phyloP scores from a whole-genome alignment of 202 grass and related monocot genomes.

The Elaeis oleifera region DNA sequence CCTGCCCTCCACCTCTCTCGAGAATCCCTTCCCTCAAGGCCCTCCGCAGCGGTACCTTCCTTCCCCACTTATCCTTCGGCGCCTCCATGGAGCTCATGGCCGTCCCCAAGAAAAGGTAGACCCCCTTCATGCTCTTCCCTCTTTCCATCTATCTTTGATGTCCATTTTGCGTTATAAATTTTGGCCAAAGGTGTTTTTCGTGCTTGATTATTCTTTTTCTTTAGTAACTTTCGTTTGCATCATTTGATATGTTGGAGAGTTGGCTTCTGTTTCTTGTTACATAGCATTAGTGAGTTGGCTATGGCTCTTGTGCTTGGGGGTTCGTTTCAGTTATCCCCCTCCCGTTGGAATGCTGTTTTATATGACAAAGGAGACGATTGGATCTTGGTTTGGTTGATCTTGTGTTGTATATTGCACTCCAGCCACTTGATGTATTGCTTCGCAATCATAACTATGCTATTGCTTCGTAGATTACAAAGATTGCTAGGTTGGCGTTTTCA shows the following conservation, averaged over 20 bases:
- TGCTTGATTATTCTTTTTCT: too few relatives aligned
- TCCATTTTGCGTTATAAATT: too few relatives aligned
- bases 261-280: too few relatives aligned
- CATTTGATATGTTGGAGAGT: too few relatives aligned
- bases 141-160: too few relatives aligned
- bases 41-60: constrained; percentile 12
- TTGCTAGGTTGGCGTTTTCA: too few relatives aligned
- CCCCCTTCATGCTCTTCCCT: not conserved
- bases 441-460: too few relatives aligned
- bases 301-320: not conserved
- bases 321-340: not conserved
- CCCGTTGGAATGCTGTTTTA: not conserved
- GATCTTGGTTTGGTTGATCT: not conserved
- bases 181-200: too few relatives aligned
- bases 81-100: constrained; percentile 87
- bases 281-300: not conserved
- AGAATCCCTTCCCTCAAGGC: constrained; percentile 9
- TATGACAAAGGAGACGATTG: not conserved
- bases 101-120: constrained; percentile 90
- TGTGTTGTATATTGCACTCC: not conserved
- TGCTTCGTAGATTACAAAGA: too few relatives aligned
- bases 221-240: too few relatives aligned
- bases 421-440: constrained; percentile 35
- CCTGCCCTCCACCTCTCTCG: constrained; percentile 9
- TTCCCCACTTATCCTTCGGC: constrained; percentile 27